Evolutionary conservation across 2,329 filamentous ascomycete species (phyloP), one percentile per base, ranked within the genome.

Genomic region (Monosporascus cannonballus): DNA sequence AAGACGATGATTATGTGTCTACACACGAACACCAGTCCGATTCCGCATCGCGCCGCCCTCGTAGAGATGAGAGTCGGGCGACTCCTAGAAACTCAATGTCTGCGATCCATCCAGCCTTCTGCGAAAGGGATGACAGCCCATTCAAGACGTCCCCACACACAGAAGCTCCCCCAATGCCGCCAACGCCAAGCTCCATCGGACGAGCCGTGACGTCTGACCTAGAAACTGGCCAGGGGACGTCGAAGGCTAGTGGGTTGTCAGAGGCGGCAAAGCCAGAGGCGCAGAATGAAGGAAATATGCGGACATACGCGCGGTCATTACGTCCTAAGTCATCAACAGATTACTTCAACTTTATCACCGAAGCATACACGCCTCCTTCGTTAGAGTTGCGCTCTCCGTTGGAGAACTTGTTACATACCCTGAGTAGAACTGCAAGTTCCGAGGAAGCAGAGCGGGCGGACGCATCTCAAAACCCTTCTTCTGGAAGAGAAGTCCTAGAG

Each of bases 281-380:
- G 20, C 2, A 44, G 41, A 44, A 44, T 22, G 57, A 58, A 18
- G 54, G n/a, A 11, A 56, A 59, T 24, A 37, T 45, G 5, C 51
- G 53, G 22, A 47, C 46, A 47, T 50, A 42, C 17, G 46, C 51
- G 9, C 56, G 59, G 42, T 53, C 58, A 46, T 38, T 49, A 18
- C 55, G 59, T 37, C 44, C 54, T 34, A 57, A 62, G 15, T 59
- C 57, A 50, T 60, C 63, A 8, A 53, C 58, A 3, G 65, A 67
- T 50, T 68, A 67, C 48, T 67, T 67, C 30, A 54, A 59, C 8
- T 67, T 66, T 41, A 61, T 68, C 11, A 63, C 46, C 44, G 62
- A 68, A 42, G 61, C 66, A 3, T 68, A 67, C 50, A 53, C 62
- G 17, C 61, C 62, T 25, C 64, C 65, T 11, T 51, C 59, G 20